Evolutionary conservation across 768 basidiomycete species (phyloP).

Genomic region (Strobilomyces dryophilus): DNA sequence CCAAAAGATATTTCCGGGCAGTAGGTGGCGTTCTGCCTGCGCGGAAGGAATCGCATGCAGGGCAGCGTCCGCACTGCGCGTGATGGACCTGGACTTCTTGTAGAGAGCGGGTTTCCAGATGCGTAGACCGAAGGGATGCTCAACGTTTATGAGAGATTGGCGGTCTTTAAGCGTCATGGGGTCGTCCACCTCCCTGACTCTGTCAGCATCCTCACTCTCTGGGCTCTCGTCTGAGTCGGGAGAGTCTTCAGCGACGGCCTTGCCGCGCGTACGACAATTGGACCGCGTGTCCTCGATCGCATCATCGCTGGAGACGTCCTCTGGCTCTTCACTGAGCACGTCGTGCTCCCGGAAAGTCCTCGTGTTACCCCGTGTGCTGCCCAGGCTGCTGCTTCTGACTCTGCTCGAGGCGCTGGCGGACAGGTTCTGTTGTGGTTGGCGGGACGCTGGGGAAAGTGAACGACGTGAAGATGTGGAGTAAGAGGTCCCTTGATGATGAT

Average conservation of each 20-base stretch:
- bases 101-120: slow-evolving; percentile 99
- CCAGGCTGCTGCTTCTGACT: slow-evolving; percentile 58
- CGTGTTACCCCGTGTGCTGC: slow-evolving; percentile 50
- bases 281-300: slow-evolving; percentile 27
- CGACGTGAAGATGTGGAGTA: slow-evolving; percentile 47
- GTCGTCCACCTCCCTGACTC: slow-evolving; percentile 54
- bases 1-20: slow-evolving; percentile 96
- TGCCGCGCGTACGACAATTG: slow-evolving; percentile 31
- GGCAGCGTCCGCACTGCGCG: slow-evolving; percentile 91
- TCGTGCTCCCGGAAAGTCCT: slow-evolving; percentile 43
- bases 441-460: slow-evolving; percentile 43
- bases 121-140: slow-evolving; percentile 97
- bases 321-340: slow-evolving; percentile 50
- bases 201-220: slow-evolving; percentile 28
- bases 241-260: slow-evolving; percentile 41
- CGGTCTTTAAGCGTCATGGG: slow-evolving; percentile 91
- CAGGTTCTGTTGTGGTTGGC: slow-evolving; percentile 44
- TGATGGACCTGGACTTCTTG: slow-evolving; percentile 95
- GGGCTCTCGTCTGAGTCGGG: slow-evolving; percentile 39
- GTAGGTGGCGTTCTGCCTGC: slow-evolving; percentile 87
- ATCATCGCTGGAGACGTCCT: slow-evolving; percentile 36
- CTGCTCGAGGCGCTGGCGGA: slow-evolving; percentile 50
- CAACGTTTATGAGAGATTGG: slow-evolving; percentile 97
- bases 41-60: slow-evolving; percentile 91
- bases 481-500: slow-evolving; percentile 64